Evolutionary conservation across 1,284 basidiomycete species (phyloP).

Genomic region (Cryptococcus wingfieldii): DNA sequence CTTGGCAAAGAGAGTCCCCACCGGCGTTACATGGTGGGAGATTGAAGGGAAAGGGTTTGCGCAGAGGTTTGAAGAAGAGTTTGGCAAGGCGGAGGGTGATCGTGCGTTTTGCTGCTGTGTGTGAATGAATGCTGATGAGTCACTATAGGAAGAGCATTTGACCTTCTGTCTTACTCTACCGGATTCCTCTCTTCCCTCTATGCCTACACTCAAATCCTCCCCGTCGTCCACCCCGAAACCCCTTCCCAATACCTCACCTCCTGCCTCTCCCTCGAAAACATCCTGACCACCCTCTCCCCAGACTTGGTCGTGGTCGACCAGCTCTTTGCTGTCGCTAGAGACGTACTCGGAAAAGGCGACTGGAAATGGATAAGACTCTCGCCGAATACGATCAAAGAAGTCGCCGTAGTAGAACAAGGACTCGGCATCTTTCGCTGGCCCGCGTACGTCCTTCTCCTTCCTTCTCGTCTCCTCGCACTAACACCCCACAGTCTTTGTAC

Average conservation of each 20-base stretch:
- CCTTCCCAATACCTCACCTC: slow-evolving; percentile 17
- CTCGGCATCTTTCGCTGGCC: slow-evolving; percentile 11
- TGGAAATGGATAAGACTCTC: slow-evolving; percentile 8
- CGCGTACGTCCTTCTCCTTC: slow-evolving; percentile 9
- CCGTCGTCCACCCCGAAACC: not conserved
- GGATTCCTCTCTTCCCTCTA: not conserved
- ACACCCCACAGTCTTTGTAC: slow-evolving; percentile 5
- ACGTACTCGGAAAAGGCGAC: slow-evolving; percentile 11
- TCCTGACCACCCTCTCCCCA: slow-evolving; percentile 13
- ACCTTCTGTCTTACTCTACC: not conserved
- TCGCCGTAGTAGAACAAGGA: slow-evolving; percentile 11
- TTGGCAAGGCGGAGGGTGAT: not conserved
- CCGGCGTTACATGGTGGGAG: not conserved
- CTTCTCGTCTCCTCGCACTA: not conserved
- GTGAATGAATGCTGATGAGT: no score
- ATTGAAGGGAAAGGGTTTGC: no score
- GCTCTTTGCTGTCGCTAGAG: slow-evolving; percentile 11
- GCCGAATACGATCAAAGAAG: slow-evolving; percentile 22
- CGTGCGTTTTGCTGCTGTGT: not conserved
- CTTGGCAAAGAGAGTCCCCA: not conserved
- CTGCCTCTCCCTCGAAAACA: slow-evolving; percentile 2
- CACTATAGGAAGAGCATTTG: not conserved
- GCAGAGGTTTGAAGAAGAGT: no score
- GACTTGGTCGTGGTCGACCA: slow-evolving; percentile 15
- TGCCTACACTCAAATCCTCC: not conserved